Evolutionary conservation across 768 basidiomycete species (phyloP).

Genomic region (Coprinopsis sp.): DNA sequence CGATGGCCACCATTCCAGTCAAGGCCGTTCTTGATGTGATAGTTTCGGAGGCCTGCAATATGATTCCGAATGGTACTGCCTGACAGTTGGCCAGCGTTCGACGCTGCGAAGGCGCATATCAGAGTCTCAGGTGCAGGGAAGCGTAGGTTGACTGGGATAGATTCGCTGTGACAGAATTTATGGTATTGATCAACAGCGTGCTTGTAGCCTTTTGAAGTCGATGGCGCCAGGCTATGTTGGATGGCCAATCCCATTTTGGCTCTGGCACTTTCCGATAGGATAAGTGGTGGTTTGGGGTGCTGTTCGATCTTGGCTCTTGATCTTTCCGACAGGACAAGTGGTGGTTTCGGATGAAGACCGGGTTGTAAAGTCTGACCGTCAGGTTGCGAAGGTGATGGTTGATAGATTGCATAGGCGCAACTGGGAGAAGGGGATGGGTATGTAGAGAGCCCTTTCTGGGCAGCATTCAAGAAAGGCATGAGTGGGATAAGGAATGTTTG

Average conservation of each 20-base stretch:
- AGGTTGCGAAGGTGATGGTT: too few relatives aligned
- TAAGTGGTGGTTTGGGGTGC: background rate
- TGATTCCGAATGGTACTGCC: slow-evolving; percentile 24
- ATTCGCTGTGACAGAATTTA: slow-evolving; percentile 25
- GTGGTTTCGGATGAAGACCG: too few relatives aligned
- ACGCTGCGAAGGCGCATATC: slow-evolving; percentile 23
- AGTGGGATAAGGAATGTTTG: too few relatives aligned
- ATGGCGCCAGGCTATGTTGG: background rate
- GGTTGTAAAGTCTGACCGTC: too few relatives aligned
- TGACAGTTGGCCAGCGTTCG: slow-evolving; percentile 10
- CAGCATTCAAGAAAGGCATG: too few relatives aligned
- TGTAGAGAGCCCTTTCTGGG: too few relatives aligned
- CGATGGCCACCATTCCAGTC: slow-evolving; percentile 25
- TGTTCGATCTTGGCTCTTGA: background rate
- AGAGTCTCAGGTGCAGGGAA: slow-evolving; percentile 27
- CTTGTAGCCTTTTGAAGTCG: slow-evolving; percentile 26
- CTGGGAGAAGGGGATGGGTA: too few relatives aligned
- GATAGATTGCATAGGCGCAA: too few relatives aligned
- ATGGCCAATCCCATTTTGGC: background rate
- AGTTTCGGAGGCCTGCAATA: slow-evolving; percentile 26
- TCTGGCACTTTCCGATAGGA: background rate
- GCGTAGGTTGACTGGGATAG: slow-evolving; percentile 17
- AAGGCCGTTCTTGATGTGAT: slow-evolving; percentile 31
- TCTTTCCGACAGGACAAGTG: background rate
- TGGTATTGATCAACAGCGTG: slow-evolving; percentile 25